These are phyloP conservation scores for Heteromeles arbutifolia DNA, from an alignment of 306 rosid species.

Conservation along the genomic window DNA sequence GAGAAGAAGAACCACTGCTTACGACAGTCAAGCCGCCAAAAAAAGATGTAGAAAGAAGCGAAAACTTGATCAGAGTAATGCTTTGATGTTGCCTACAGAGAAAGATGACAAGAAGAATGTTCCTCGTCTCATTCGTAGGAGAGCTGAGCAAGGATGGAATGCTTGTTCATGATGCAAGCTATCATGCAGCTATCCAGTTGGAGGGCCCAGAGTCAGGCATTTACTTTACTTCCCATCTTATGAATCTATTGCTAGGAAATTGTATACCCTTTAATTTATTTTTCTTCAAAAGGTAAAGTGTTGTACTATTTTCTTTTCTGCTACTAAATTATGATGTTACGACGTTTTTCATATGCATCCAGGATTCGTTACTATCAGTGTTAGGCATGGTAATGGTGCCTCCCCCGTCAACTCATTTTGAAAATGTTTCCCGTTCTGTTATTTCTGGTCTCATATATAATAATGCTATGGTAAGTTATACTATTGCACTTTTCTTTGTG, in stretches of 20 bases:
- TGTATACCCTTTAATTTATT: not conserved
- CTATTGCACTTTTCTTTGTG: not conserved
- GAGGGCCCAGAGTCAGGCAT: slow-evolving; percentile 73
- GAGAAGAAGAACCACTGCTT: slow-evolving; percentile 76
- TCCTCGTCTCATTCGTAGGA: slow-evolving; percentile 60
- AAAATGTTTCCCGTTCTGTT: slow-evolving; percentile 23
- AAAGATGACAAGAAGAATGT: slow-evolving; percentile 24
- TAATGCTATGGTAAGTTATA: slow-evolving; percentile 59
- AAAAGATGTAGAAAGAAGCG: slow-evolving; percentile 33
- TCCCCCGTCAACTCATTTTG: slow-evolving; percentile 25
- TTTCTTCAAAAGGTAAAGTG: not conserved
- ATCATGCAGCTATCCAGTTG: slow-evolving; percentile 60
- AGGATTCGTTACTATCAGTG: slow-evolving; percentile 54
- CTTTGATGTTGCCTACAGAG: not conserved
- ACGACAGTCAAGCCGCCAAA: slow-evolving; percentile 35
- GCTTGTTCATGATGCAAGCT: slow-evolving; percentile 77
- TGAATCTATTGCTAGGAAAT: not conserved
- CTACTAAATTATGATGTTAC: slow-evolving; percentile 1
- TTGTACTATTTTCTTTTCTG: not conserved
- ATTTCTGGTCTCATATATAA: slow-evolving; percentile 49
- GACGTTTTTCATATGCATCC: slow-evolving; percentile 11
- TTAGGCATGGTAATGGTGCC: slow-evolving; percentile 59
- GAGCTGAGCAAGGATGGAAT: slow-evolving; percentile 53
- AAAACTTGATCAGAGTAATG: slow-evolving; percentile 13
- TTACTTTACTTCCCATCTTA: not conserved